Evolutionary conservation across 2,329 filamentous ascomycete species (phyloP).

Genomic region (Pseudogymnoascus sp.): DNA sequence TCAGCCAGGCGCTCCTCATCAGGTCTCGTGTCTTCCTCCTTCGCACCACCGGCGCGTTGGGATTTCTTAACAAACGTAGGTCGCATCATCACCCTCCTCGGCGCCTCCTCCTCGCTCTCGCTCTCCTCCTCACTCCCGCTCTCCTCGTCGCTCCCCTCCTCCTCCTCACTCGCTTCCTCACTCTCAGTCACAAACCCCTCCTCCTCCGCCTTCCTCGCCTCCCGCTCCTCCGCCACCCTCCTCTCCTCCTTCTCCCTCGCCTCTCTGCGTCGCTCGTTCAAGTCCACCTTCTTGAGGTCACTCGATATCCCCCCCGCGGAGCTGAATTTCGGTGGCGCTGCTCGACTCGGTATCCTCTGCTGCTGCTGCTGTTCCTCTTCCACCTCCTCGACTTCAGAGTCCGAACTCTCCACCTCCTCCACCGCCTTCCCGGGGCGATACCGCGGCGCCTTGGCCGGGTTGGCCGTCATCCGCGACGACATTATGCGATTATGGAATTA

Average conservation of each 20-base stretch:
- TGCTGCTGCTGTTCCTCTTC: constrained; percentile 20
- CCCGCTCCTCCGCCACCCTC: constrained; percentile 44
- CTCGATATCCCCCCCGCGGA: constrained; percentile 50
- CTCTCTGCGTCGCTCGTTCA: constrained; percentile 39
- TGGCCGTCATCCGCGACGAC: constrained; percentile 86
- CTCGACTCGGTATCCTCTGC: constrained; percentile 29
- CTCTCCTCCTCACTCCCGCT: constrained; percentile 21
- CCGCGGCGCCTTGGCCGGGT: constrained; percentile 70
- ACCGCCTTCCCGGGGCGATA: constrained; percentile 77
- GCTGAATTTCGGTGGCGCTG: constrained; percentile 46
- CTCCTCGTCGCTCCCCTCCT: constrained; percentile 27
- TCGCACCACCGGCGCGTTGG: constrained; percentile 34
- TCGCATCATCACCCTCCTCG: constrained; percentile 48
- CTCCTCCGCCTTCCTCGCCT: constrained; percentile 41
- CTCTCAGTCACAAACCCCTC: constrained; percentile 55
- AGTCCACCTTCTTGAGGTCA: constrained; percentile 43
- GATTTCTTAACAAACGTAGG: constrained; percentile 57
- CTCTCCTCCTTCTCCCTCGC: constrained; percentile 40
- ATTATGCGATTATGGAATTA: constrained; percentile 27
- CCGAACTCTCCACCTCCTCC: constrained; percentile 35
- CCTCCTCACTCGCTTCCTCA: constrained; percentile 29
- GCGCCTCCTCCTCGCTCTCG: constrained; percentile 47
- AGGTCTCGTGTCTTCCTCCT: constrained; percentile 25
- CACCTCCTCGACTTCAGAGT: constrained; percentile 37
- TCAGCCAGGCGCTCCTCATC: constrained; percentile 39